phyloP scores from a whole-genome alignment of 352 stramenopile species.

The Phytophthora aleatoria region DNA sequence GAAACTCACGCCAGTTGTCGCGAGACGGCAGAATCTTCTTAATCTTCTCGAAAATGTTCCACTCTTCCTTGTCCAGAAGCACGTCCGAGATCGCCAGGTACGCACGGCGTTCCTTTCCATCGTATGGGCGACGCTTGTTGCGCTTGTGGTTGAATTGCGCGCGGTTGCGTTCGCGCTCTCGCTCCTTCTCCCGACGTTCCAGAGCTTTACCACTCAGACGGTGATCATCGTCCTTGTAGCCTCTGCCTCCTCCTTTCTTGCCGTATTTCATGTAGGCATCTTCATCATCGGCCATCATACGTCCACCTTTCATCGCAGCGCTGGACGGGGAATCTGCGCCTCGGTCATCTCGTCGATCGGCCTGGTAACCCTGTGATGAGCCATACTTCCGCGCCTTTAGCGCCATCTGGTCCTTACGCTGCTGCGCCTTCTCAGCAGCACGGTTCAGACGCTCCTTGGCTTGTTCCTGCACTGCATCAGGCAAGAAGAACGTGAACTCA shows the following conservation, averaged over 20 bases:
- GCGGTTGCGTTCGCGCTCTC: constrained; percentile 78
- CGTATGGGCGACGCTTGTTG: constrained; percentile 65
- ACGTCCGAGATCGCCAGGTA: constrained; percentile 79
- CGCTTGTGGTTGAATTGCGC: constrained; percentile 76
- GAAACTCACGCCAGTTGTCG: constrained; percentile 97
- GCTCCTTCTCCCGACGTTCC: constrained; percentile 79
- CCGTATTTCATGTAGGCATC: constrained; percentile 43
- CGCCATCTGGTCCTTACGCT: constrained; percentile 76
- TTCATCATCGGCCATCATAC: constrained; percentile 50
- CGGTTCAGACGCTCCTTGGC: constrained; percentile 96
- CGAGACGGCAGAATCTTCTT: constrained; percentile 92
- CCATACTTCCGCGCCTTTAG: constrained; percentile 57
- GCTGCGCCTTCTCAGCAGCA: constrained; percentile 94
- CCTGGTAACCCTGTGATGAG: constrained; percentile 37
- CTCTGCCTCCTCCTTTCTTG: constrained; percentile 44
- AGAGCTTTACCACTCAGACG: constrained; percentile 57
- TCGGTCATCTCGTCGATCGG: constrained; percentile 51
- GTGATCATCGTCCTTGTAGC: constrained; percentile 65
- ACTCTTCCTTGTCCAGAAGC: constrained; percentile 86
- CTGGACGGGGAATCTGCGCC: constrained; percentile 62
- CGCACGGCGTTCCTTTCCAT: constrained; percentile 76
- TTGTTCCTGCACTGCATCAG: constrained; percentile 97
- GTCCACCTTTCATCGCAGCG: constrained; percentile 54
- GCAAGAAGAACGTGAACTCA: constrained; percentile 99
- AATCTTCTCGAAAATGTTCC: constrained; percentile 95